Evolutionary conservation across 2,329 filamentous ascomycete species (phyloP), one percentile per base, ranked within the genome.

Genomic region (Aureobasidium sp.): DNA sequence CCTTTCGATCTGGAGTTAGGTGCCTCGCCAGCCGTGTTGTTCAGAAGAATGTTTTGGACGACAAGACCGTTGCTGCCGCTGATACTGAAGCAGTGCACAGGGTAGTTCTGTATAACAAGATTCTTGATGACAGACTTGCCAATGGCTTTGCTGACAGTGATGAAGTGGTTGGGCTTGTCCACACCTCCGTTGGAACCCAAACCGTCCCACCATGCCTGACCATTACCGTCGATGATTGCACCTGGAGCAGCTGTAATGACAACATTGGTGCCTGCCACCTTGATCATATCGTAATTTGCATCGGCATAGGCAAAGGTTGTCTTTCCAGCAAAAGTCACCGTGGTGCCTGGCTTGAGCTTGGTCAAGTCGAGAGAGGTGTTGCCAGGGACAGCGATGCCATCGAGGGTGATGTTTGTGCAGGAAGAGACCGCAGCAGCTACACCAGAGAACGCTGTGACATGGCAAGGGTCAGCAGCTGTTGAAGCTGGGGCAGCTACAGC

Each of bases 141-240:
- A 56, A 69, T 62, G 44, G 69, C 61, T 32, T 70, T 66, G 54
- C 64, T 69, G 41, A 72, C 60, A 39, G 69, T 66, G 54, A 70
- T 64, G 61, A 72, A 70, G 55, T 72, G 66, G 47, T 70, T 68
- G 1, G 71, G 70, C 47, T 71, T 69, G 11, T 55, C 51, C 29
- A 62, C 60, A 3, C 73, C 72, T n/a, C 73, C 73, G 51, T 77
- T 77, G n/a, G 66, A 68, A 14, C 74, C 74, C 14, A 71, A 58
- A 5, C 71, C 71, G 55, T 74, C 71, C 71, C 71, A 74, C 62
- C 71, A 74, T n/a, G 62, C 59, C 17, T 62, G 61, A 3, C 71
- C 71, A 45, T 71, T 70, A 37, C 68, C 68, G 53, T 71, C 64
- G 34, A 71, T 67, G 11, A 68, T 57, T 32, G 67, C 66, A 12